Conservation (phyloP, 768 basidiomycete species). For the Kwoniella sp. region DNA sequence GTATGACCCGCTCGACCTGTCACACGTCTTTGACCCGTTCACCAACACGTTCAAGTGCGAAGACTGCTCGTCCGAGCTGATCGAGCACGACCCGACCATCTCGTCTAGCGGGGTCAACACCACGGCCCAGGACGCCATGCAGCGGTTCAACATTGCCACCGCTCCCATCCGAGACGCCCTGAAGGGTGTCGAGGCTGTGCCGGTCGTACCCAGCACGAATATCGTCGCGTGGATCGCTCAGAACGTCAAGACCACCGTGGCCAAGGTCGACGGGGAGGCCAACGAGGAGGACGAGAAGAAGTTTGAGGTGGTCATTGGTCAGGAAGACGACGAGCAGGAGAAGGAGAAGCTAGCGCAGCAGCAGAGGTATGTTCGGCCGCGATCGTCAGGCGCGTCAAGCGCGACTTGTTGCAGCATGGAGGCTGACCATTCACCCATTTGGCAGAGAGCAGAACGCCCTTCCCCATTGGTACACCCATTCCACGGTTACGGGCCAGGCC, state of each 20-base stretch:
- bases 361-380: conserved; percentile 60
- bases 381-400: no score
- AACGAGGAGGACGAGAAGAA: conserved; percentile 62
- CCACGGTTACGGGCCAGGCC: conserved; percentile 87
- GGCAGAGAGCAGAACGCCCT: conserved; percentile 76
- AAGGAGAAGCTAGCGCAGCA: conserved; percentile 75
- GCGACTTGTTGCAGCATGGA: no score
- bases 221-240: conserved; percentile 75
- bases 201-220: conserved; percentile 60
- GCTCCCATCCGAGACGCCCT: conserved; percentile 79
- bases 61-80: conserved; percentile 73
- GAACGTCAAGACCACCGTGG: conserved; percentile 63
- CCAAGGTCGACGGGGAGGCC: conserved; percentile 54
- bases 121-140: conserved; percentile 80
- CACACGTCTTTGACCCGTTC: conserved; percentile 70
- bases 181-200: conserved; percentile 81
- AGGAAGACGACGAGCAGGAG: conserved; percentile 80
- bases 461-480: conserved; percentile 91
- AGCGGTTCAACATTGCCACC: conserved; percentile 88
- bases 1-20: conserved; percentile 79
- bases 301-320: conserved; percentile 64
- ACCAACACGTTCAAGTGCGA: conserved; percentile 74
- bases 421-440: no score
- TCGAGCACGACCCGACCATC: conserved; percentile 75
- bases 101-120: conserved; percentile 62